Percentiles rank a stretch among this genome's conserved stretches.
Evolutionary conservation across 2,329 filamentous ascomycete genomes (phyloP).

Genomic region (Epicoccum sorghinum): DNA sequence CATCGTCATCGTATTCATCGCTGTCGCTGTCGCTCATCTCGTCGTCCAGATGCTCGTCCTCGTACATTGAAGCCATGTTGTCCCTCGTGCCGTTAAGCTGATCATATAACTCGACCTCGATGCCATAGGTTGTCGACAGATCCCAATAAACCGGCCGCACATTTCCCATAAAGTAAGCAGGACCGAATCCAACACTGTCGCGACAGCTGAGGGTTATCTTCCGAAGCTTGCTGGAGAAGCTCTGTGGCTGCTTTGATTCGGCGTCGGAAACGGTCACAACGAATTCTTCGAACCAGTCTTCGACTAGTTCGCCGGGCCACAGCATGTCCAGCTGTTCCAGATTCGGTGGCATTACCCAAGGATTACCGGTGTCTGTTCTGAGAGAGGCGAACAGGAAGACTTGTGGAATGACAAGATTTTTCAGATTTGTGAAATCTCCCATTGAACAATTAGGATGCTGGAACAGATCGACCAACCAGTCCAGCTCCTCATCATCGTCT

Average conservation of each 20-base stretch:
- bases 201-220: conserved; percentile 22
- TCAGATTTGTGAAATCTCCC: conserved; percentile 16
- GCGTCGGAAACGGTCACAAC: neutral
- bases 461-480: conserved; percentile 22
- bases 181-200: conserved; percentile 14
- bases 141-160: conserved; percentile 16
- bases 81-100: conserved; percentile 4
- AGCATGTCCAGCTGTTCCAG: conserved; percentile 24
- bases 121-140: conserved; percentile 1
- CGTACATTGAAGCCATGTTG: conserved; percentile 11
- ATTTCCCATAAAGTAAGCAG: conserved; percentile 8
- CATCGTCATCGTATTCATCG: neutral
- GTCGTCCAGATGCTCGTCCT: neutral
- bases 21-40: neutral
- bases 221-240: neutral
- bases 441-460: conserved; percentile 15
- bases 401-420: conserved; percentile 22
- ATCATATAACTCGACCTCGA: conserved; percentile 18
- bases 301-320: conserved; percentile 17
- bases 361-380: neutral
- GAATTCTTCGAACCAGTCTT: conserved; percentile 18
- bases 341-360: conserved; percentile 19
- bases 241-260: neutral
- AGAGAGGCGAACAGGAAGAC: conserved; percentile 18
- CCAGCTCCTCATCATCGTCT: conserved; percentile 19